Evolutionary conservation across 2,329 filamentous ascomycete genomes (phyloP).

Genomic region (Chaetothyriales sp.): DNA sequence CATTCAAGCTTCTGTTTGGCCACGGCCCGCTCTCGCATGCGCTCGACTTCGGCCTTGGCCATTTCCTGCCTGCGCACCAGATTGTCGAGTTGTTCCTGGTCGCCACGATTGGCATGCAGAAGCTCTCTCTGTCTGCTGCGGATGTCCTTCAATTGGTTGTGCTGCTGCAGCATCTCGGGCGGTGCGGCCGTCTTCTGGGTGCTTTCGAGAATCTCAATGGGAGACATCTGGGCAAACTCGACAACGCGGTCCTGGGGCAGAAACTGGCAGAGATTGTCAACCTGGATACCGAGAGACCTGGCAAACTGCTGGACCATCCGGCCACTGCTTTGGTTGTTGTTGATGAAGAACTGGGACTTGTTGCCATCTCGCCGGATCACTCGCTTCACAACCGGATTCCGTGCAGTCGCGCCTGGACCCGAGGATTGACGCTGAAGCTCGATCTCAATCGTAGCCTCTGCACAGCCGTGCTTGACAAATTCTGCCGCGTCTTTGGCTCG

Average conservation of each 20-base stretch:
- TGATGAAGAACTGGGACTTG: conserved; percentile 61
- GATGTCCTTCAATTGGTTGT: conserved; percentile 56
- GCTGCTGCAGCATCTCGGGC: conserved; percentile 63
- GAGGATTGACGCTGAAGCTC: conserved; percentile 50
- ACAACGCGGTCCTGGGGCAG: conserved; percentile 90
- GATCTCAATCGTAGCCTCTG: conserved; percentile 71
- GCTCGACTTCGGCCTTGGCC: conserved; percentile 68
- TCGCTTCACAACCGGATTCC: conserved; percentile 60
- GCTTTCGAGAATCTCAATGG: conserved; percentile 66
- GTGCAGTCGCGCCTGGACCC: conserved; percentile 23
- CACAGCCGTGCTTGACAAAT: conserved; percentile 80
- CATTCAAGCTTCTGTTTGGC: conserved; percentile 50
- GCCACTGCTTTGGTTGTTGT: conserved; percentile 46
- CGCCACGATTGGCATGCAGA: conserved; percentile 41
- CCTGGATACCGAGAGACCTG: conserved; percentile 67
- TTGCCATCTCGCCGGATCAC: conserved; percentile 72
- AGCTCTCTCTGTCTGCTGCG: conserved; percentile 54
- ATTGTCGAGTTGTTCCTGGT: conserved; percentile 48
- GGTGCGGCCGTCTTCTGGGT: conserved; percentile 81
- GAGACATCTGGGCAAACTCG: conserved; percentile 73
- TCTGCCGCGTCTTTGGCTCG: conserved; percentile 72
- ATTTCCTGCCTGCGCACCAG: conserved; percentile 59
- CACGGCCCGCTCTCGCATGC: conserved; percentile 58
- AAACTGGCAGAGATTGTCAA: conserved; percentile 96
- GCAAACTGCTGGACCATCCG: conserved; percentile 54